These are phyloP conservation scores for Trichophyton rubrum DNA, from an alignment of 2,329 filamentous ascomycete genomes.

Conservation along the genomic window DNA sequence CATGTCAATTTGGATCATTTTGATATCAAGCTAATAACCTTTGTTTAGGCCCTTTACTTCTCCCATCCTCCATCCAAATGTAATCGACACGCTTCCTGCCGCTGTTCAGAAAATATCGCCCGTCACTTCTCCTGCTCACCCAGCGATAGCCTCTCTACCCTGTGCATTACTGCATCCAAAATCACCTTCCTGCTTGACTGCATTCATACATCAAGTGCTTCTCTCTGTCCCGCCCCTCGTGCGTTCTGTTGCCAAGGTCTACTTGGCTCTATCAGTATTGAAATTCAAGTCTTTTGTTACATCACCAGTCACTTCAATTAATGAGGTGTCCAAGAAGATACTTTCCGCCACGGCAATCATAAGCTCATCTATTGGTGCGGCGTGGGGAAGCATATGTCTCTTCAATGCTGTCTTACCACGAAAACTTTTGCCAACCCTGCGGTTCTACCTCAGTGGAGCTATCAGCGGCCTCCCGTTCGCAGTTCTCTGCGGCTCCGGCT, in stretches of 20 bases:
- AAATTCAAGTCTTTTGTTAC: slow-evolving; percentile 56
- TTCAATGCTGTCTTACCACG: slow-evolving; percentile 70
- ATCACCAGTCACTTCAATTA: slow-evolving; percentile 54
- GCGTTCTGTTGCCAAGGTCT: slow-evolving; percentile 57
- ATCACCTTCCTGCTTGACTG: slow-evolving; percentile 77
- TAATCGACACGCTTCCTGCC: slow-evolving; percentile 46
- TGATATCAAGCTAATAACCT: slow-evolving; percentile 12
- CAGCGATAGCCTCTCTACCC: slow-evolving; percentile 69
- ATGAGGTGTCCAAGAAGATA: slow-evolving; percentile 53
- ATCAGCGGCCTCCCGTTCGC: slow-evolving; percentile 70
- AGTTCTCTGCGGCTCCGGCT: slow-evolving; percentile 48
- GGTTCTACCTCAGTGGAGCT: slow-evolving; percentile 83
- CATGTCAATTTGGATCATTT: neutral
- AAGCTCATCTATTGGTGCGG: slow-evolving; percentile 70
- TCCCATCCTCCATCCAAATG: slow-evolving; percentile 71
- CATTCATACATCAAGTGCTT: slow-evolving; percentile 78
- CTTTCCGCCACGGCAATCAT: slow-evolving; percentile 65
- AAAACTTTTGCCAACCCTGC: slow-evolving; percentile 61
- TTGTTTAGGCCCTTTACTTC: slow-evolving; percentile 56
- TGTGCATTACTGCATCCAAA: slow-evolving; percentile 81
- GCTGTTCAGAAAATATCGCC: slow-evolving; percentile 57
- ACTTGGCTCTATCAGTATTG: slow-evolving; percentile 53
- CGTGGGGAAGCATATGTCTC: slow-evolving; percentile 82
- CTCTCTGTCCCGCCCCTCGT: slow-evolving; percentile 66
- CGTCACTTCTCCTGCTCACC: slow-evolving; percentile 73